Evolutionary conservation across 1,284 basidiomycete genomes (phyloP).

Genomic region (Heterobasidion irregulare): DNA sequence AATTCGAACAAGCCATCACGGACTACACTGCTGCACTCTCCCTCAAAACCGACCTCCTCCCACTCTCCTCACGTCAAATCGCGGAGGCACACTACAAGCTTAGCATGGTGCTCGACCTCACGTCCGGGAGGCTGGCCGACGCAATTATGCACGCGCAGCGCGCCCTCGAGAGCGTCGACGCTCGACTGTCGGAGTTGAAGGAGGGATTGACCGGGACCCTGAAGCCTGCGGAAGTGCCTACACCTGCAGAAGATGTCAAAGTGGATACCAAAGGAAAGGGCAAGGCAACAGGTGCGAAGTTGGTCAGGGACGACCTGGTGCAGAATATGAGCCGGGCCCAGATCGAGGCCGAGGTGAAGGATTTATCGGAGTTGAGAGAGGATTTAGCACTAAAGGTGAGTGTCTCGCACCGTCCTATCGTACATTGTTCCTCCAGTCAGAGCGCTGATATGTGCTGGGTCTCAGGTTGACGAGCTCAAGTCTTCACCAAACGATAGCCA

Average conservation of each 20-base stretch:
- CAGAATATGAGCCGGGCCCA: slow-evolving; percentile 56
- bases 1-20: slow-evolving; percentile 83
- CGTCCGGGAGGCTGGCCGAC: slow-evolving; percentile 69
- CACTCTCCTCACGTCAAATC: slow-evolving; percentile 75
- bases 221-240: slow-evolving; percentile 21
- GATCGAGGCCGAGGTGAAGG: slow-evolving; percentile 70
- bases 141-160: slow-evolving; percentile 74
- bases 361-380: slow-evolving; percentile 65
- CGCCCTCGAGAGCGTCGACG: slow-evolving; percentile 69
- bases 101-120: slow-evolving; percentile 83
- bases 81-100: slow-evolving; percentile 88
- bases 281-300: slow-evolving; percentile 35
- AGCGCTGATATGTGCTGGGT: neutral
- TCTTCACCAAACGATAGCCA: slow-evolving; percentile 56
- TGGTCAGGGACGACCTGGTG: slow-evolving; percentile 46
- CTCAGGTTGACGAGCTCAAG: slow-evolving; percentile 81
- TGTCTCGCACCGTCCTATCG: neutral
- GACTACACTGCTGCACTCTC: slow-evolving; percentile 73
- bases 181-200: slow-evolving; percentile 57
- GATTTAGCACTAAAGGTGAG: slow-evolving; percentile 76
- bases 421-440: neutral
- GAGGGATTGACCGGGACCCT: slow-evolving; percentile 35
- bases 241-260: slow-evolving; percentile 19
- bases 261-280: slow-evolving; percentile 56
- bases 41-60: slow-evolving; percentile 66